phyloP scores from a whole-genome alignment of 768 basidiomycete species.

The Trametes punicea region DNA sequence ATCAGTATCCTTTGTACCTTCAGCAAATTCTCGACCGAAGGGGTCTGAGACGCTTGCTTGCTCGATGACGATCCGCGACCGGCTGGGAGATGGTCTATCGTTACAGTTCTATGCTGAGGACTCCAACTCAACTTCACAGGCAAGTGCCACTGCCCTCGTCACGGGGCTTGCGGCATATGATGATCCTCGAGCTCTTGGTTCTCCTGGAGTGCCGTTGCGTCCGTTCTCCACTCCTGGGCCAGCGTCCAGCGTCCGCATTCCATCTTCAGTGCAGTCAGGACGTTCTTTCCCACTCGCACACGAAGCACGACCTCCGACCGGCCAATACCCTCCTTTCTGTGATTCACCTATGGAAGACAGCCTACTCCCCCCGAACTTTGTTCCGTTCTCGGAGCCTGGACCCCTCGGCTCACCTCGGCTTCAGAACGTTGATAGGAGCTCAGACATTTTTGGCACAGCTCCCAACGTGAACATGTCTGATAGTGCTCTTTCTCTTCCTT shows the following conservation, averaged over 20 bases:
- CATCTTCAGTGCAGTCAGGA: not conserved
- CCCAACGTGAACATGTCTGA: too few relatives aligned
- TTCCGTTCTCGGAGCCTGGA: conserved; percentile 26
- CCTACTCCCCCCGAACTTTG: too few relatives aligned
- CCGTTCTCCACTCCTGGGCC: conserved; percentile 32
- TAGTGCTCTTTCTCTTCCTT: too few relatives aligned
- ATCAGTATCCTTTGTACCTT: conserved; percentile 7
- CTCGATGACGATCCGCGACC: not conserved
- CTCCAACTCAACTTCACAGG: too few relatives aligned
- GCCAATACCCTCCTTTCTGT: too few relatives aligned
- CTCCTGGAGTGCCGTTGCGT: not conserved
- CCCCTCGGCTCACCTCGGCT: not conserved
- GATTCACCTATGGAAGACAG: too few relatives aligned
- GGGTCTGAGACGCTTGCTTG: not conserved
- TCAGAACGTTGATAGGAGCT: not conserved
- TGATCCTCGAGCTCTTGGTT: not conserved
- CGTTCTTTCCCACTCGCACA: not conserved
- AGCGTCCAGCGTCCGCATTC: conserved; percentile 10
- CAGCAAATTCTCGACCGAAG: not conserved
- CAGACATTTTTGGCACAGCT: too few relatives aligned
- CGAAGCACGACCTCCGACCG: not conserved
- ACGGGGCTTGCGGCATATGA: too few relatives aligned
- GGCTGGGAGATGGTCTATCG: too few relatives aligned
- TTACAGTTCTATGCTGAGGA: too few relatives aligned
- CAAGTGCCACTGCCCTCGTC: too few relatives aligned